phyloP scores from a whole-genome alignment of 2,329 filamentous ascomycete species.

The Tolypocladium inflatum region DNA sequence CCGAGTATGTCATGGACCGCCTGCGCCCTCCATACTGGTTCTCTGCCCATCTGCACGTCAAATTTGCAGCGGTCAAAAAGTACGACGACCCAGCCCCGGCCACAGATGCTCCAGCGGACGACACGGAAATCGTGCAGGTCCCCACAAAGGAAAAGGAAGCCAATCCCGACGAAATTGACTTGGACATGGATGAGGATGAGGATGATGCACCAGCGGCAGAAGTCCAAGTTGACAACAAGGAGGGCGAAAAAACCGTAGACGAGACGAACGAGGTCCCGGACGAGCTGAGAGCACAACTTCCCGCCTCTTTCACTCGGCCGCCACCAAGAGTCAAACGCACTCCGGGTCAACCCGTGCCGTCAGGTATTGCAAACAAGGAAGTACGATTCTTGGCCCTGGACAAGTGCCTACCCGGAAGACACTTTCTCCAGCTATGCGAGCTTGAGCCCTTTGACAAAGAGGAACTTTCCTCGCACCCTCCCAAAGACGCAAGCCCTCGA shows the following conservation, averaged over 20 bases:
- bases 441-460: conserved; percentile 39
- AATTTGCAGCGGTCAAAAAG: conserved; percentile 63
- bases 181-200: conserved; percentile 47
- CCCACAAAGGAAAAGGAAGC: conserved; percentile 13
- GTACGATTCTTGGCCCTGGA: conserved; percentile 85
- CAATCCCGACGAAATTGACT: conserved; percentile 63
- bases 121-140: not conserved
- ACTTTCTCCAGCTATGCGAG: conserved; percentile 74
- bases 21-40: conserved; percentile 86
- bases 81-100: conserved; percentile 29
- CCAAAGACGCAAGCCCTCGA: conserved; percentile 23
- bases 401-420: conserved; percentile 72
- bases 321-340: conserved; percentile 23
- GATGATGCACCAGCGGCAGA: conserved; percentile 7
- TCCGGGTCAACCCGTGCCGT: conserved; percentile 55
- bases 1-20: conserved; percentile 69
- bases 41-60: conserved; percentile 84
- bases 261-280: conserved; percentile 38
- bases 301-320: conserved; percentile 57
- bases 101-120: not conserved
- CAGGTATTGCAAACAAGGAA: conserved; percentile 64
- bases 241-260: not conserved
- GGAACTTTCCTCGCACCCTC: conserved; percentile 9
- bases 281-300: conserved; percentile 63
- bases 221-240: not conserved